Evolutionary conservation across 2,329 filamentous ascomycete species (phyloP).

Genomic region (Sarocladium strictum): DNA sequence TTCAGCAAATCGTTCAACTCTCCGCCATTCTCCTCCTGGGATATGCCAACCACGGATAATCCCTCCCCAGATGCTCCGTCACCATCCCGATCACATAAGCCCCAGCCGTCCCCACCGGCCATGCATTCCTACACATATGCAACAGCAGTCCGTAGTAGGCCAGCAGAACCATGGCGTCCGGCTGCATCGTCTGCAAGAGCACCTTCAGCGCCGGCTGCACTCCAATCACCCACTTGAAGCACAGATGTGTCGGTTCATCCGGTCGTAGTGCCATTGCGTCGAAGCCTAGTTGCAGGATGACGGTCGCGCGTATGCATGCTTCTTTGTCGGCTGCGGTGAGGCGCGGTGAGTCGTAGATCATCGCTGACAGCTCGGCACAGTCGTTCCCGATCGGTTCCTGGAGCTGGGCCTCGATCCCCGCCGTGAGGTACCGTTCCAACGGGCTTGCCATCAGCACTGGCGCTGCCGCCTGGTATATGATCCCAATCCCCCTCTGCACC

Average conservation of each 20-base stretch:
- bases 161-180: constrained; percentile 39
- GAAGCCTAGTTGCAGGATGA: not conserved
- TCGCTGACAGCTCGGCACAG: not conserved
- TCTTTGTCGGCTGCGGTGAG: not conserved
- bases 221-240: constrained; percentile 21
- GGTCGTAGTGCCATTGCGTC: not conserved
- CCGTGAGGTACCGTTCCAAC: not conserved
- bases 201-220: constrained; percentile 27
- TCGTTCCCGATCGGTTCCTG: not conserved
- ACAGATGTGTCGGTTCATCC: constrained; percentile 2
- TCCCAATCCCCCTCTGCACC: constrained; percentile 18
- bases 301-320: not conserved
- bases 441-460: not conserved
- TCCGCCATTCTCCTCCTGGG: constrained; percentile 2
- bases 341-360: not conserved
- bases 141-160: constrained; percentile 44
- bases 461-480: constrained; percentile 11
- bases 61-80: constrained; percentile 19
- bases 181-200: constrained; percentile 25
- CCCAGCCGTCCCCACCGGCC: constrained; percentile 31
- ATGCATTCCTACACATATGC: constrained; percentile 31
- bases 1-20: too few relatives aligned
- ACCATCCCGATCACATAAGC: constrained; percentile 25
- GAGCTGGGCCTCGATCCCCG: not conserved
- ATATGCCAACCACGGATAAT: constrained; percentile 22